Percentiles rank a stretch among this genome's conserved stretches.
These are phyloP conservation scores for Starmera stellimalicola DNA, from an alignment of 1,139 yeast genomes.

Conservation along the genomic window DNA sequence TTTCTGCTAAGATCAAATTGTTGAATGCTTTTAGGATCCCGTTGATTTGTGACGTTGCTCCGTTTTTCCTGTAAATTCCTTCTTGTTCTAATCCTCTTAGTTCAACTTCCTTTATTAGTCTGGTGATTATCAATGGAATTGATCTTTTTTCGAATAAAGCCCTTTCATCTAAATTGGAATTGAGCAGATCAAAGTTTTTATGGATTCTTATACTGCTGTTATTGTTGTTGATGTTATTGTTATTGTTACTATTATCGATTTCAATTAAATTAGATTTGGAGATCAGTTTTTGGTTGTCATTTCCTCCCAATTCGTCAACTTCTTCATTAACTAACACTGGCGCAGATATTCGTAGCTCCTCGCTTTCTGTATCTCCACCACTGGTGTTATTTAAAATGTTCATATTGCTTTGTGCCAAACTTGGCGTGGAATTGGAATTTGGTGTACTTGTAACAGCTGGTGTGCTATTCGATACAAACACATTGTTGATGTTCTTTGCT, in stretches of 20 bases:
- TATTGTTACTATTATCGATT: constrained; percentile 1
- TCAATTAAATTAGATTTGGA: constrained; percentile 6
- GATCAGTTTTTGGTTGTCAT: constrained; percentile 20
- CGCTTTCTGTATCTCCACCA: constrained; percentile 6
- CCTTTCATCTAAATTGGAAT: constrained; percentile 42
- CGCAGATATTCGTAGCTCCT: constrained; percentile 23
- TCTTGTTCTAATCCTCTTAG: constrained; percentile 48
- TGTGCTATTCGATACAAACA: constrained; percentile 5
- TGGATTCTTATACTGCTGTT: neutral
- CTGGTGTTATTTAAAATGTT: neutral
- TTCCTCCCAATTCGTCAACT: constrained; percentile 22
- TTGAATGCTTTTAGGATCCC: constrained; percentile 33
- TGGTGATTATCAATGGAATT: constrained; percentile 63
- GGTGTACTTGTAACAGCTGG: constrained; percentile 14
- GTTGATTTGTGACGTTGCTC: constrained; percentile 72
- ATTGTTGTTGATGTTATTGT: constrained; percentile 3
- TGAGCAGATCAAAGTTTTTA: constrained; percentile 18
- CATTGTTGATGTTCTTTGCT: constrained; percentile 1
- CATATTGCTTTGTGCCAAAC: constrained; percentile 1
- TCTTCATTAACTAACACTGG: constrained; percentile 26
- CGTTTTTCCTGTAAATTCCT: constrained; percentile 88
- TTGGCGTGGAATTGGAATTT: constrained; percentile 1
- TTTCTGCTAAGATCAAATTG: constrained; percentile 20
- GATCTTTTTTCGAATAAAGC: constrained; percentile 48
- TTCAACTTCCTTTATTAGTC: constrained; percentile 77